Evolutionary conservation across 257 asterid species (phyloP).

Genomic region (Solanum peruvianum): DNA sequence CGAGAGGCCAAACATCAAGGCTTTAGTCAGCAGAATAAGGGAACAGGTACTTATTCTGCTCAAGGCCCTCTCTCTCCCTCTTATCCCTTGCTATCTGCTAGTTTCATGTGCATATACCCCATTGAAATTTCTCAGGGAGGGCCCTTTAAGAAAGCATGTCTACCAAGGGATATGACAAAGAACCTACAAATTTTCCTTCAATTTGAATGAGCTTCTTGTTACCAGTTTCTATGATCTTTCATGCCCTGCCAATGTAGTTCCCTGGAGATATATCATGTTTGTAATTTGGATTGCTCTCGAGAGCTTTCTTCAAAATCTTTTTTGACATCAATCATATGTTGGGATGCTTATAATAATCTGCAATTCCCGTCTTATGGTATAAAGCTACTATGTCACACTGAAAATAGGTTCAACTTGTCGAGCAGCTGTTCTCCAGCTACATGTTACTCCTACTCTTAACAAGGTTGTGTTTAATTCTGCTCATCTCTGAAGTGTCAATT

Average conservation of each 20-base stretch:
- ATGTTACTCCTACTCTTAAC: neutral
- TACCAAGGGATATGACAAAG: neutral
- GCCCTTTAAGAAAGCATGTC: neutral
- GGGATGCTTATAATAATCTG: neutral
- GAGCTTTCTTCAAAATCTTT: neutral
- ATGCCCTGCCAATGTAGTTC: neutral
- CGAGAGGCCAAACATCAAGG: slow-evolving; percentile 40
- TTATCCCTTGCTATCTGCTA: neutral
- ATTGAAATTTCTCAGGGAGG: neutral
- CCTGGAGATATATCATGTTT: neutral
- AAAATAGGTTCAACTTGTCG: neutral
- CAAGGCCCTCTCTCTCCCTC: neutral
- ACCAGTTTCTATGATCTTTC: neutral
- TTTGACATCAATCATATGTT: neutral
- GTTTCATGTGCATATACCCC: neutral
- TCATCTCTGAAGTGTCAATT: neutral
- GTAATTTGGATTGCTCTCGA: neutral
- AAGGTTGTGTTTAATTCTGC: neutral
- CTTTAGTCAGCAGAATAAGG: slow-evolving; percentile 49
- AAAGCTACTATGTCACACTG: neutral
- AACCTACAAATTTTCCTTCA: neutral
- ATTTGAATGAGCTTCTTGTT: neutral
- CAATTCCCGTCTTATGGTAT: neutral
- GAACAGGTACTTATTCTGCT: slow-evolving; percentile 34
- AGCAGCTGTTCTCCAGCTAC: neutral